phyloP scores from a whole-genome alignment of 176 grass and related monocot genomes.

The Microstegium vimineum region DNA sequence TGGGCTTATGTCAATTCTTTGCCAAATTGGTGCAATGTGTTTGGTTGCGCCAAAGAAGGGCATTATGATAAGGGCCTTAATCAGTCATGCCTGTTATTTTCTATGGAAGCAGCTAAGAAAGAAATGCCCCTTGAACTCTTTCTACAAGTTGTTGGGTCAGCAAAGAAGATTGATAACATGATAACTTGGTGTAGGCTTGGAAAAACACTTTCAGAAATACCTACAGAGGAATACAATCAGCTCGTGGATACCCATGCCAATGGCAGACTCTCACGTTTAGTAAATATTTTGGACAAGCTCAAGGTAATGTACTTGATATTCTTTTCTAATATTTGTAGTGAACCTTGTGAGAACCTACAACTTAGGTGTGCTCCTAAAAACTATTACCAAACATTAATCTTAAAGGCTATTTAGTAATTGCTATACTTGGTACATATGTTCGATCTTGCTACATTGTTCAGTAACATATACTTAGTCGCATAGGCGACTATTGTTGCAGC shows the following conservation, averaged over 20 bases:
- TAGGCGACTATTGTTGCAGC: neutral
- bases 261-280: slow-evolving; percentile 65
- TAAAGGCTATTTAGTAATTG: slow-evolving; percentile 3
- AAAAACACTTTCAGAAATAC: slow-evolving; percentile 73
- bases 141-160: slow-evolving; percentile 89
- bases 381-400: neutral
- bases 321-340: slow-evolving; percentile 5
- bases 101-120: slow-evolving; percentile 67
- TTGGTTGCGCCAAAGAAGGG: slow-evolving; percentile 38
- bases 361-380: neutral
- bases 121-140: slow-evolving; percentile 91
- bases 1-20: slow-evolving; percentile 65
- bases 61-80: slow-evolving; percentile 41
- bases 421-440: neutral
- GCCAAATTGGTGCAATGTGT: slow-evolving; percentile 46
- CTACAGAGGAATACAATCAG: slow-evolving; percentile 59
- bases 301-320: slow-evolving; percentile 50
- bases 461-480: neutral
- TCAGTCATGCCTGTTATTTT: slow-evolving; percentile 62
- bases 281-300: slow-evolving; percentile 76
- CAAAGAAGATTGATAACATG: slow-evolving; percentile 89
- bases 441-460: neutral
- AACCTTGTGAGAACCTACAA: slow-evolving; percentile 1
- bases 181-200: slow-evolving; percentile 62
- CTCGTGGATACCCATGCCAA: slow-evolving; percentile 70